Conservation (phyloP, 2,329 filamentous ascomycete species). For the Monosporascus sp. region DNA sequence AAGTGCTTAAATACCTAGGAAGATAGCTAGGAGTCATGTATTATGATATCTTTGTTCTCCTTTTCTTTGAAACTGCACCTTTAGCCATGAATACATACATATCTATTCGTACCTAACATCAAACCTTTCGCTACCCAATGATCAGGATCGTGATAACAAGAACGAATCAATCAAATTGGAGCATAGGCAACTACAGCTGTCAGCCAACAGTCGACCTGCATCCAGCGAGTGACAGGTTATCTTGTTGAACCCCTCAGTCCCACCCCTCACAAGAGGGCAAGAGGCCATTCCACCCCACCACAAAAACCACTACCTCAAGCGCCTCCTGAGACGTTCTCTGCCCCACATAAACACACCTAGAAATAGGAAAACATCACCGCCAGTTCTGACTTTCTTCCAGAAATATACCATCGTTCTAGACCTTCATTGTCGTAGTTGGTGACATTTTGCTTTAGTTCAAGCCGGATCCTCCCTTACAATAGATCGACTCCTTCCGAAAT, state of each 20-base stretch:
- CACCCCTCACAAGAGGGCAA: neutral
- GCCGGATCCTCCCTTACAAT: neutral
- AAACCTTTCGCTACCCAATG: too few relatives aligned
- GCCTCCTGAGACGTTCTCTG: conserved; percentile 11
- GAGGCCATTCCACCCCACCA: neutral
- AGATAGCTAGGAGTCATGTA: too few relatives aligned
- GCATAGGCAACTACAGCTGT: too few relatives aligned
- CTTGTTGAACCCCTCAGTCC: neutral
- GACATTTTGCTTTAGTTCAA: neutral
- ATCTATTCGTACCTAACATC: too few relatives aligned
- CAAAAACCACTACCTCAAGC: conserved; percentile 2
- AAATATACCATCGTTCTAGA: conserved; percentile 5
- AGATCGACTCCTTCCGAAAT: neutral
- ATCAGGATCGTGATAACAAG: too few relatives aligned
- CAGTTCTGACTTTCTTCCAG: conserved; percentile 14
- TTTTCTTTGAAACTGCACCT: too few relatives aligned
- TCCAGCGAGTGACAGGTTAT: too few relatives aligned
- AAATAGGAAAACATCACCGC: conserved; percentile 21
- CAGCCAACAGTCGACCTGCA: too few relatives aligned
- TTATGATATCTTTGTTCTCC: too few relatives aligned
- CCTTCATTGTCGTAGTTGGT: neutral
- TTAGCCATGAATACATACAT: too few relatives aligned
- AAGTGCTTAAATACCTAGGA: too few relatives aligned
- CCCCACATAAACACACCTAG: conserved; percentile 10
- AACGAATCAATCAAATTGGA: too few relatives aligned